Evolutionary conservation across 352 stramenopile species (phyloP).

Genomic region (Plasmopara halstedii): DNA sequence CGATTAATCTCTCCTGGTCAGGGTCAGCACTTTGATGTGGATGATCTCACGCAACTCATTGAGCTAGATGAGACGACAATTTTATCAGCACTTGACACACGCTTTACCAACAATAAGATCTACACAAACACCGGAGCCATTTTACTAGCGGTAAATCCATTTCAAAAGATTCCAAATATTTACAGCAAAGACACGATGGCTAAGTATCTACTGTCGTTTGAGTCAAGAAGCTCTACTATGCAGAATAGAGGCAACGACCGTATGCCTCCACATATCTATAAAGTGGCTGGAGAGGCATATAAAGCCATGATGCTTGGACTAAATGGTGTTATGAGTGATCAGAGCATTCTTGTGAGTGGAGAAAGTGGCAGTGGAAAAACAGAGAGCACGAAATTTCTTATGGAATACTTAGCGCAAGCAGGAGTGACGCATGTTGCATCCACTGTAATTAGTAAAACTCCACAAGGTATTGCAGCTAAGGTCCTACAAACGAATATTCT

Average conservation of each 20-base stretch:
- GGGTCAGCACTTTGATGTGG: conserved; percentile 39
- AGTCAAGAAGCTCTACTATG: conserved; percentile 27
- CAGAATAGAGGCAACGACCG: conserved; percentile 14
- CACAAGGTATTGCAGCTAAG: conserved; percentile 74
- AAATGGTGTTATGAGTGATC: conserved; percentile 49
- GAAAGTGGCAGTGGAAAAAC: conserved; percentile 85
- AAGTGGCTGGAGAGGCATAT: conserved; percentile 76
- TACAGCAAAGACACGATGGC: conserved; percentile 50
- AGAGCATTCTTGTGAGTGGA: conserved; percentile 82
- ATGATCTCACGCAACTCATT: conserved; percentile 78
- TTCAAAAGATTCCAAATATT: conserved; percentile 56
- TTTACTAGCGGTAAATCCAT: conserved; percentile 78
- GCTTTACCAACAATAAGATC: conserved; percentile 68
- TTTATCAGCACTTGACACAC: conserved; percentile 55
- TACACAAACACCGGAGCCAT: conserved; percentile 84
- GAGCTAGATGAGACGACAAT: conserved; percentile 69
- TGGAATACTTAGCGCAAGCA: conserved; percentile 79
- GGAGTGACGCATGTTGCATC: conserved; percentile 61
- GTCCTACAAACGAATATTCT: conserved; percentile 88
- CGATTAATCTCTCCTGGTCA: conserved; percentile 14
- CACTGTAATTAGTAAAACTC: conserved; percentile 28
- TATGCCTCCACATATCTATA: conserved; percentile 80
- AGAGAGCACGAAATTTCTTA: conserved; percentile 87
- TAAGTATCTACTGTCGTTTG: conserved; percentile 61
- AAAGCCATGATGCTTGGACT: conserved; percentile 66